Base-by-base conservation (phyloP, 139 green algal species). In the Tetratostichococcus sp. region DNA sequence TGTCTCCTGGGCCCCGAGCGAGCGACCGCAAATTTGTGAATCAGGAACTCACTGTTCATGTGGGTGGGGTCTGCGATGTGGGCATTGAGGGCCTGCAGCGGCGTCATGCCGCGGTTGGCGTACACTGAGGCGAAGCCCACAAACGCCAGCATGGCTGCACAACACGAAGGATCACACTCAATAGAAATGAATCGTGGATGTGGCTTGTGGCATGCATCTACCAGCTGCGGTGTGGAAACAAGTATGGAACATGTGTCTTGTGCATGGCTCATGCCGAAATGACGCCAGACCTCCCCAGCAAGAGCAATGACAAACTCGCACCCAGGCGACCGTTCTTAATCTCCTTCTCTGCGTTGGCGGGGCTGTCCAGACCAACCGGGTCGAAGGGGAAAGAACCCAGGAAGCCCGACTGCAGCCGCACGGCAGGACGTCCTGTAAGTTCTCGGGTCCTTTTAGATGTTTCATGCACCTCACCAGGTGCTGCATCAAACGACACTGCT, bases 281-380 rank as follows among this genome's bases (percentile, higher is more conserved):
- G n/a, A n/a, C n/a, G n/a, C n/a, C n/a, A n/a, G n/a, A n/a, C n/a
- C n/a, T n/a, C n/a, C n/a, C n/a, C n/a, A n/a, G n/a, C n/a, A n/a
- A 50, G 39, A 6, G 8, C 11, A 6, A 11, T 8, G 50, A 26
- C 19, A 17, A 26, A 4, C 17, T 5, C 50, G 50, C 50, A 62
- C 50, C 50, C 50, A 89, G 79, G 42, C 84, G 78, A n/a, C 84
- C 84, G 76, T 89, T 89, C 83, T 89, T 89, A 21, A 89, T 72
- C 77, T 89, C 84, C 72, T 82, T 84, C 34, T 80, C 62, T 28
- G 73, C 77, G 67, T 82, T 88, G 43, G 57, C 33, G 50, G 62
- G 57, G 65, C 75, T 83, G 78, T 86, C 80, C 83, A 88, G 77
- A 57, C 83, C 82, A 2, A 59, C 33, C 16, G 71, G 71, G 83